A percentile compares a stretch with the other conserved stretches of the same genome.
Conservation (phyloP, 2,329 filamentous ascomycete species). For the Stagonosporopsis rhizophila region DNA sequence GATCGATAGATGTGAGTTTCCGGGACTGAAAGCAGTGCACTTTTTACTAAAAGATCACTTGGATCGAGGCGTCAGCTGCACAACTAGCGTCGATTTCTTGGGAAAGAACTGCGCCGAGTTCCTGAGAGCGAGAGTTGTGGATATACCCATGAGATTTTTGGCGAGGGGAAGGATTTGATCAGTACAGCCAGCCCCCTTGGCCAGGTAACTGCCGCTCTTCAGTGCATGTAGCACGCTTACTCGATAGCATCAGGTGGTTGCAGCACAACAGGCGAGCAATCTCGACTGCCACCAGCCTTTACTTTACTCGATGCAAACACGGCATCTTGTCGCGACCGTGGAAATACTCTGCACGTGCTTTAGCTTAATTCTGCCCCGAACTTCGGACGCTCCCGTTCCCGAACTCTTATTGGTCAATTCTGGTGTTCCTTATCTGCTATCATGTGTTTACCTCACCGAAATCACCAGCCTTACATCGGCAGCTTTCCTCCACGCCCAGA, state of each 20-base stretch:
- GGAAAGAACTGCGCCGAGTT: constrained; percentile 41
- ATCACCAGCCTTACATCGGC: constrained; percentile 5
- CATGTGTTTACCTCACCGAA: constrained; percentile 35
- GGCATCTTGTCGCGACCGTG: neutral
- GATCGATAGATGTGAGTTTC: constrained; percentile 35
- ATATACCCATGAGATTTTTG: constrained; percentile 34
- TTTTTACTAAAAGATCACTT: constrained; percentile 37
- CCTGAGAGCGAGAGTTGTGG: constrained; percentile 28
- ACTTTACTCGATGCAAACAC: constrained; percentile 11
- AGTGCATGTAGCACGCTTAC: neutral
- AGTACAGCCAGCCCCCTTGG: neutral
- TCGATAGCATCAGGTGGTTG: neutral
- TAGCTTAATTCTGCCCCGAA: constrained; percentile 14
- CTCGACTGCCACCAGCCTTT: neutral
- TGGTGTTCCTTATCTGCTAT: constrained; percentile 31
- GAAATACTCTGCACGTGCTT: constrained; percentile 6
- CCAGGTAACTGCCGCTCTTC: neutral
- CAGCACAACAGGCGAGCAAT: neutral
- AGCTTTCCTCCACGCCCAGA: constrained; percentile 27
- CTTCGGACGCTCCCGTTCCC: constrained; percentile 6
- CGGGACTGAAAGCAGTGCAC: constrained; percentile 33
- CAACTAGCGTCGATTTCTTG: constrained; percentile 34
- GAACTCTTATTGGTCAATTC: constrained; percentile 21
- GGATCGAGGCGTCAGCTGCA: constrained; percentile 36
- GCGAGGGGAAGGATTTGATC: constrained; percentile 30